phyloP scores from a whole-genome alignment of 345 rosid genomes.

The Euphorbia pulcherrima region DNA sequence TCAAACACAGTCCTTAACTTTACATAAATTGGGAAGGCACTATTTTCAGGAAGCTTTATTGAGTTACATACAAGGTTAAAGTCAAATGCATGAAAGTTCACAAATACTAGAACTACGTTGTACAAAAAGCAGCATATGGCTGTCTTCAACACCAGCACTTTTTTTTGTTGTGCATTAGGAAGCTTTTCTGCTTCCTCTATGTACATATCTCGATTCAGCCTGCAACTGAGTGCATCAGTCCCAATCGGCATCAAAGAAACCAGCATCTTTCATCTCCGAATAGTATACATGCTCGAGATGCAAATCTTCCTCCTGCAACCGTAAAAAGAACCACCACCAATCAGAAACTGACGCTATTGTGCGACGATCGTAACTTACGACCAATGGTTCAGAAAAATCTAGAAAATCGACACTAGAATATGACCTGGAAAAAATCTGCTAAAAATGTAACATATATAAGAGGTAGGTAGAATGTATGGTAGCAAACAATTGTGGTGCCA shows the following conservation, averaged over 20 bases:
- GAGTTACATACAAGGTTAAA: neutral
- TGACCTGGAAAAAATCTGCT: constrained; percentile 91
- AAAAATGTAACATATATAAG: constrained; percentile 69
- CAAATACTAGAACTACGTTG: neutral
- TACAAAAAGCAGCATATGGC: neutral
- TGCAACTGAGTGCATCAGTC: constrained; percentile 32
- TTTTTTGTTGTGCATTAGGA: neutral
- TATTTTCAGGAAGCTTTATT: too few relatives aligned
- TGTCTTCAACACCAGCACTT: neutral
- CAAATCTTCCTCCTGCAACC: constrained; percentile 70
- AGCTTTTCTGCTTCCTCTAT: constrained; percentile 6
- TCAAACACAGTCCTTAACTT: too few relatives aligned
- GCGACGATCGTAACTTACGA: neutral
- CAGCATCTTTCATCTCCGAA: constrained; percentile 97
- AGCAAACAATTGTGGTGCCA: constrained; percentile 55
- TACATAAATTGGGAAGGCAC: too few relatives aligned
- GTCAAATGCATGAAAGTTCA: neutral
- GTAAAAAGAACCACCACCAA: constrained; percentile 6
- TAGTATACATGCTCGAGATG: constrained; percentile 75
- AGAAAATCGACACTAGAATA: neutral
- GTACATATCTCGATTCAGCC: neutral
- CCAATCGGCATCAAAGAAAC: constrained; percentile 87
- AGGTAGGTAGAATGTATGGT: constrained; percentile 83
- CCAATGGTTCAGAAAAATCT: neutral
- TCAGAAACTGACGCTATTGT: neutral